Evolutionary conservation across 2,329 filamentous ascomycete species (phyloP).

Genomic region (Penicillium oxalicum): DNA sequence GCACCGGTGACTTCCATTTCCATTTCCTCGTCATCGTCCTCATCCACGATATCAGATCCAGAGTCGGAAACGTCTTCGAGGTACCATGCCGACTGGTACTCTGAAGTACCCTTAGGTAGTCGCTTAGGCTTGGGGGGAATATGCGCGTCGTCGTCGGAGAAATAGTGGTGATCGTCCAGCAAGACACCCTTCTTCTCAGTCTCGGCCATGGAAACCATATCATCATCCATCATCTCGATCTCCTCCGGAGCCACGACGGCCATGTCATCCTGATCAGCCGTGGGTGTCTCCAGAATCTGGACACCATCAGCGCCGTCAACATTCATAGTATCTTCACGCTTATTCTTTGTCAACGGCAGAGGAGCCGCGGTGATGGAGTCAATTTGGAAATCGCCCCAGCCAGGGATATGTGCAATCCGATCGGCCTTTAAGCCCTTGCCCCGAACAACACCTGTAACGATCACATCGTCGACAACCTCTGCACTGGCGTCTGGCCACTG

Average conservation of each 20-base stretch:
- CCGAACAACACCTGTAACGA: slow-evolving; percentile 78
- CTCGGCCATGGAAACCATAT: slow-evolving; percentile 47
- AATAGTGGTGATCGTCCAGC: slow-evolving; percentile 95
- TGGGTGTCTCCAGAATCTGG: slow-evolving; percentile 62
- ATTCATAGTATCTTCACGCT: slow-evolving; percentile 57
- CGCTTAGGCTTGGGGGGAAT: slow-evolving; percentile 60
- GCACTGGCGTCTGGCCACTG: slow-evolving; percentile 57
- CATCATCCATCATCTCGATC: slow-evolving; percentile 66
- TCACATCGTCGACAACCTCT: slow-evolving; percentile 49
- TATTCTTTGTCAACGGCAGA: slow-evolving; percentile 50
- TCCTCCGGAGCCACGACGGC: slow-evolving; percentile 82
- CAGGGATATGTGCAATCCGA: slow-evolving; percentile 80
- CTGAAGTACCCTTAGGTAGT: slow-evolving; percentile 83
- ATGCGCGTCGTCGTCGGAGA: slow-evolving; percentile 74
- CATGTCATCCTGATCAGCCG: slow-evolving; percentile 74
- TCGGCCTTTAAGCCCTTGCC: slow-evolving; percentile 85
- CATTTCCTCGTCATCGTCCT: slow-evolving; percentile 59
- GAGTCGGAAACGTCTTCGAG: slow-evolving; percentile 74
- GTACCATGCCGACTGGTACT: slow-evolving; percentile 93
- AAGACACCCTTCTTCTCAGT: slow-evolving; percentile 75
- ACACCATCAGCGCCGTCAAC: slow-evolving; percentile 52
- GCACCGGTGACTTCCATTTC: slow-evolving; percentile 52
- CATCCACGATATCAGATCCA: slow-evolving; percentile 76
- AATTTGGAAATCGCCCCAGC: slow-evolving; percentile 91
- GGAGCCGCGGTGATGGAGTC: slow-evolving; percentile 79